Evolutionary conservation across 225 moss, liverwort and hornwort genomes (phyloP).

Genomic region (Pleurozium schreberi): DNA sequence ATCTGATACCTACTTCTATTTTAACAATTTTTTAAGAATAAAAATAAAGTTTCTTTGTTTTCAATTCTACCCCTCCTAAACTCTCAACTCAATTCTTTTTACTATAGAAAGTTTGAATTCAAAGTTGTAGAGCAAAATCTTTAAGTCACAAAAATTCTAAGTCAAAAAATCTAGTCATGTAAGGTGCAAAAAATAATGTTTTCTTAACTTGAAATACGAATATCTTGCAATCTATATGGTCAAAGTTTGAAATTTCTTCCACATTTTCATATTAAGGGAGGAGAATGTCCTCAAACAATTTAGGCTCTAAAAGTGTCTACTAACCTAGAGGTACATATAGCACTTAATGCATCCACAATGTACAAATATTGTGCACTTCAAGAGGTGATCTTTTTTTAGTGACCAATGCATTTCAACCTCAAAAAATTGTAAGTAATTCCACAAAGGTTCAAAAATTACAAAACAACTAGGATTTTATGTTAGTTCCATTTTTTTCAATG

Average conservation of each 20-base stretch:
- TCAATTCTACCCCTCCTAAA: too few species aligned
- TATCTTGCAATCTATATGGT: background rate
- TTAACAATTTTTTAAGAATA: background rate
- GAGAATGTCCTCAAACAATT: accelerated
- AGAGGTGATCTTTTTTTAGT: too few species aligned
- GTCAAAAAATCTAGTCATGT: background rate
- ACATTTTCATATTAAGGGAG: background rate
- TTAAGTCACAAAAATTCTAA: background rate
- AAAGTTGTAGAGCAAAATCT: background rate
- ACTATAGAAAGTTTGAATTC: background rate
- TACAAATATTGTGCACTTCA: too few species aligned
- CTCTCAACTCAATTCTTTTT: background rate
- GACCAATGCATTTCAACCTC: too few species aligned
- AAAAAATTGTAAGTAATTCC: too few species aligned
- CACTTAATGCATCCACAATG: background rate
- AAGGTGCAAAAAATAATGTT: background rate
- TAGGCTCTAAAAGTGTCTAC: background rate
- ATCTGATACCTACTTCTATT: background rate
- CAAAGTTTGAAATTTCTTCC: background rate
- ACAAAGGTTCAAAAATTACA: too few species aligned
- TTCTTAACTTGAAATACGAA: background rate
- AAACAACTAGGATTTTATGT: too few species aligned
- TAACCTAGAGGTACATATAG: too few species aligned
- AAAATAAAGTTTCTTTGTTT: background rate
- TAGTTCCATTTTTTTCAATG: too few species aligned